A percentile compares a stretch with the other conserved stretches of the same genome.
phyloP scores from a whole-genome alignment of 1,284 basidiomycete species.

The Vanrija humicola region DNA sequence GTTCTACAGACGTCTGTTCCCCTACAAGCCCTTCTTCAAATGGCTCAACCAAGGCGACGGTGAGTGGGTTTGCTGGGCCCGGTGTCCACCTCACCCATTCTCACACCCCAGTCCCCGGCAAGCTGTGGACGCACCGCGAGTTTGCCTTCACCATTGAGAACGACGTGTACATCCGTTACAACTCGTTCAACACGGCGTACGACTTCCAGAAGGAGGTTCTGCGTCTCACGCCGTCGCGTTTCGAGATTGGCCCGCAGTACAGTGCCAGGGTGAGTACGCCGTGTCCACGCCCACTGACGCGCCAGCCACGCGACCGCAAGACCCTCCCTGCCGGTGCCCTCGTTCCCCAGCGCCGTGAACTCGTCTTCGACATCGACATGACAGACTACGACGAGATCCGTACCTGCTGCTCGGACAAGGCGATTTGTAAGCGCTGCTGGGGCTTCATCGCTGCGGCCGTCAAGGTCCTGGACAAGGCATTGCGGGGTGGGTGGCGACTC shows the following conservation, averaged over 20 bases:
- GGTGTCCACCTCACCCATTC: neutral
- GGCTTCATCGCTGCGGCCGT: conserved; percentile 90
- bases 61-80: too few species aligned
- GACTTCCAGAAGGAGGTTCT: conserved; percentile 91
- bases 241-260: conserved; percentile 96
- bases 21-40: conserved; percentile 86
- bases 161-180: conserved; percentile 92
- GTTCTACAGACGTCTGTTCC: conserved; percentile 89
- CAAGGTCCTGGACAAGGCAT: conserved; percentile 72
- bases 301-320: conserved; percentile 84
- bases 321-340: conserved; percentile 72
- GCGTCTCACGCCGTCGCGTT: conserved; percentile 78
- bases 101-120: conserved; percentile 50
- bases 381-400: conserved; percentile 97
- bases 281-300: neutral
- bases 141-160: conserved; percentile 93
- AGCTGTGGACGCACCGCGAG: conserved; percentile 85
- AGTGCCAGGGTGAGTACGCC: conserved; percentile 65
- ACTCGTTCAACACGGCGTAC: conserved; percentile 78
- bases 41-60: conserved; percentile 92
- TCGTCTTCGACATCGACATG: conserved; percentile 99
- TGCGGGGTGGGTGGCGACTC: conserved; percentile 57
- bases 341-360: conserved; percentile 76
- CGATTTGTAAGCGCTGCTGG: conserved; percentile 93
- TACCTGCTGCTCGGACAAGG: conserved; percentile 88